Conservation (phyloP, 2,329 filamentous ascomycete species). For the Botrytis aclada region DNA sequence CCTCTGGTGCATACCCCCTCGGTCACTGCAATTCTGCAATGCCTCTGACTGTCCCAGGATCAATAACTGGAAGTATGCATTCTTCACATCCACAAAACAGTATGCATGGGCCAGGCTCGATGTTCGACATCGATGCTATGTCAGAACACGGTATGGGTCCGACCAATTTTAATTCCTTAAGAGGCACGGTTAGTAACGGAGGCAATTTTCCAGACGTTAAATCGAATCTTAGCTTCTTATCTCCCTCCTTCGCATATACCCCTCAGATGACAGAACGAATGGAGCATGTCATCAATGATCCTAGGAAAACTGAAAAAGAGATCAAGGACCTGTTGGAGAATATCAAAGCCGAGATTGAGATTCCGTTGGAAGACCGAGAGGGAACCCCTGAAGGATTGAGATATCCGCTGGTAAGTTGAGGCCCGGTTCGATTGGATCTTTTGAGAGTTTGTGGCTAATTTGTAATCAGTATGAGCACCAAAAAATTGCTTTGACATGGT, state of each 20-base stretch:
- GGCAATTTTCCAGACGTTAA: constrained; percentile 31
- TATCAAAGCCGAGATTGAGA: constrained; percentile 68
- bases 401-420: constrained; percentile 49
- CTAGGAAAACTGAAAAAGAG: constrained; percentile 58
- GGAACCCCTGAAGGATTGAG: constrained; percentile 67
- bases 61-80: constrained; percentile 11
- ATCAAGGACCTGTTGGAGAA: constrained; percentile 68
- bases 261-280: constrained; percentile 29
- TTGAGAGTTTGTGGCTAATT: constrained; percentile 21
- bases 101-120: background rate
- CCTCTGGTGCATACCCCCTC: constrained; percentile 2
- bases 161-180: constrained; percentile 1
- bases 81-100: background rate
- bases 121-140: constrained; percentile 13
- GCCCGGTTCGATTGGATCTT: background rate
- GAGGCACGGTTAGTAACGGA: background rate
- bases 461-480: constrained; percentile 67
- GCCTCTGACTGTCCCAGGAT: background rate
- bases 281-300: constrained; percentile 41
- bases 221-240: constrained; percentile 31
- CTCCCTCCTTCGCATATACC: constrained; percentile 36
- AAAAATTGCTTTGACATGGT: constrained; percentile 72
- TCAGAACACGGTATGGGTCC: background rate
- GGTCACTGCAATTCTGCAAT: constrained; percentile 11
- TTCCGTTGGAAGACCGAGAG: constrained; percentile 59